Conservation (phyloP, 306 rosid species). For the Prunus mongolica region DNA sequence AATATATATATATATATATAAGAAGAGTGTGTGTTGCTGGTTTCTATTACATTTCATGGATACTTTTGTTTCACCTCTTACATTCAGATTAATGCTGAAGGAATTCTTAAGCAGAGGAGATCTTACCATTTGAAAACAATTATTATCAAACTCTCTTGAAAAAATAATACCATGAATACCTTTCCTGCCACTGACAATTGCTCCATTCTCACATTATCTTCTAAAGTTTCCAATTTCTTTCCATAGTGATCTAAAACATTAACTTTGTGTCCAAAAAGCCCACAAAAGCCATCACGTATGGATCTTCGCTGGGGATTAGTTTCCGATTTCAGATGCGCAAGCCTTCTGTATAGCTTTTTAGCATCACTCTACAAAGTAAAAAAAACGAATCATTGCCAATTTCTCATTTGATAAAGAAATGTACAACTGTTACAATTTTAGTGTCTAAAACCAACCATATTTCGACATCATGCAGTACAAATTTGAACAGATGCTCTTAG, state of each 20-base stretch:
- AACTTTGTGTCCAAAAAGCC: conserved; percentile 58
- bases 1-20: no score
- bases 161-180: conserved; percentile 33
- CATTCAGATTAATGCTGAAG: neutral
- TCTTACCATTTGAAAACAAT: neutral
- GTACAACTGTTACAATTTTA: neutral
- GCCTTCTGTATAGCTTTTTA: conserved; percentile 51
- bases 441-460: neutral
- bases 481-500: neutral
- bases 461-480: neutral
- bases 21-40: neutral
- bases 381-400: conserved; percentile 8
- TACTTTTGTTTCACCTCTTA: neutral
- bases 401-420: neutral
- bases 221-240: conserved; percentile 56
- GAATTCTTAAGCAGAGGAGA: neutral
- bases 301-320: conserved; percentile 37
- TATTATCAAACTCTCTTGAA: neutral
- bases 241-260: conserved; percentile 48
- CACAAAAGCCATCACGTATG: conserved; percentile 52
- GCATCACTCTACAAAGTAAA: conserved; percentile 56
- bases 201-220: conserved; percentile 65
- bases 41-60: neutral
- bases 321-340: conserved; percentile 40
- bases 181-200: conserved; percentile 51